Evolutionary conservation across 805 yeast species (phyloP), one percentile per base, ranked within the genome.

Genomic region (Cyberlindnera mrakii): DNA sequence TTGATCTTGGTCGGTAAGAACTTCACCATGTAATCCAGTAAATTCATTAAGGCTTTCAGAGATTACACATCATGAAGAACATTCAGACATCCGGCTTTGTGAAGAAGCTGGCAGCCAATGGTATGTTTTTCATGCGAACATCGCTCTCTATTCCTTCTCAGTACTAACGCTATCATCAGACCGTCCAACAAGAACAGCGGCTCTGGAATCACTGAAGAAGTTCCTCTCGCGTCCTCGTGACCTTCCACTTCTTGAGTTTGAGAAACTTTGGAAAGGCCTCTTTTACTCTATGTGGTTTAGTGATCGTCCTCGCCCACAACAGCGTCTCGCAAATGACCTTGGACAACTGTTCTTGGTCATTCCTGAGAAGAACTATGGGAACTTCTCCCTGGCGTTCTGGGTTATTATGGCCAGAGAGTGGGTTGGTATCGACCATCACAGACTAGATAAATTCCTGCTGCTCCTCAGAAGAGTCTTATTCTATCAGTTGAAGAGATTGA

Each of bases 281-380:
- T 93, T 83, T 64, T 93, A 73, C 59, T 78, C 96, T 10, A 87
- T 93, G 96, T 93, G 99, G 98, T 88, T 84, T 67, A 77, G 95
- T 59, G 99, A 93, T 63, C 78, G 90, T 58, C 96, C 96, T 23
- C 73, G 84, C 54, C 93, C 96, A 19, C 99, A 93, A 64, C 96
- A 89, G 63, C 68, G 81, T 46, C 68, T 93, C 32, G 95, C 96
- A 3, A 75, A 72, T 38, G 79, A 77, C 35, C 67, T 93, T 48
- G 95, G 91, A 2, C 69, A 64, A 25, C 56, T 80, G 30, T 78
- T 75, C 15, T 65, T 67, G 15, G 64, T 65, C 18, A 65, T 76
- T 14, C 69, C 77, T 1, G 50, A 52, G 5, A 60, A 59, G 5
- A 70, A 70, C 62, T 71, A 76, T 59, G 51, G 67, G 42, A 55